Evolutionary conservation across 2,329 filamentous ascomycete genomes (phyloP).

Genomic region (Penicillium occitanis): DNA sequence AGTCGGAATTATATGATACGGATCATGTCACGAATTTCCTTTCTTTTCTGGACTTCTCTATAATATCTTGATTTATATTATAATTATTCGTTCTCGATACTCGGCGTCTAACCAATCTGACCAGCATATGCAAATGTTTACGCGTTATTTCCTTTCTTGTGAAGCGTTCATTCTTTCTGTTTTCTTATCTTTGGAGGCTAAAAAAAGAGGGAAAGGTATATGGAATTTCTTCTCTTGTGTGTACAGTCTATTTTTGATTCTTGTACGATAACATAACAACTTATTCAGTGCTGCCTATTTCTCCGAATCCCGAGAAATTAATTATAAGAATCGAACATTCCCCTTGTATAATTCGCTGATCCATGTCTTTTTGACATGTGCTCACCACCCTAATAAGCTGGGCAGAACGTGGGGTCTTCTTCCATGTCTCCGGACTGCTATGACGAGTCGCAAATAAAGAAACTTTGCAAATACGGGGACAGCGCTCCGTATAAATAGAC

Average conservation of each 20-base stretch:
- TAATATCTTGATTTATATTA: conserved; percentile 7
- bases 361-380: background rate
- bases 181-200: conserved; percentile 7
- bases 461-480: background rate
- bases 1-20: conserved; percentile 6
- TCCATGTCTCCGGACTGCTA: conserved; percentile 7
- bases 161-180: conserved; percentile 12
- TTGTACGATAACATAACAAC: conserved; percentile 18
- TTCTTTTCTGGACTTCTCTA: background rate
- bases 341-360: background rate
- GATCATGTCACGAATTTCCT: conserved; percentile 19
- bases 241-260: conserved; percentile 9
- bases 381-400: background rate
- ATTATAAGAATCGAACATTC: background rate
- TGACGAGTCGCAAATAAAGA: background rate
- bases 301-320: background rate
- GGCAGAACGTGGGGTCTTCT: background rate
- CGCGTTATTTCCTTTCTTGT: background rate
- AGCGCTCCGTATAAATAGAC: background rate
- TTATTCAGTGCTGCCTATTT: background rate
- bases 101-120: background rate
- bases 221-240: background rate
- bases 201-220: conserved; percentile 17
- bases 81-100: conserved; percentile 1
- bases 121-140: background rate